Base-by-base conservation (phyloP, 306 rosid genomes). In the Rosa rugosa region DNA sequence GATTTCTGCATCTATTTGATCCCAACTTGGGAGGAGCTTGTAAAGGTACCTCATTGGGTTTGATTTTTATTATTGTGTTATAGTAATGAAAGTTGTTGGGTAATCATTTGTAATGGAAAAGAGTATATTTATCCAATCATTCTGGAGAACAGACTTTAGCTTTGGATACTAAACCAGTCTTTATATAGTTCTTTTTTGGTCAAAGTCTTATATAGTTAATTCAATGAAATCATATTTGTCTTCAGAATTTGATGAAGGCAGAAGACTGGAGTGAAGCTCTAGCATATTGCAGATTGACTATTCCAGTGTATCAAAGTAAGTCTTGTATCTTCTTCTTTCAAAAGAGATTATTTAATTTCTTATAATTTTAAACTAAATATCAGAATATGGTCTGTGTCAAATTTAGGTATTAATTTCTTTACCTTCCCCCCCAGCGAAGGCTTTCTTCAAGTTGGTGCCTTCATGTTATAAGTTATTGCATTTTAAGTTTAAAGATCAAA, bases 201-300 rank as follows among this genome's bases (percentile, higher is more conserved):
- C 36, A 0, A 31, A 31, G 3, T 31, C 36, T 31, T 31, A 31
- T 34, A 2, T 23, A 31, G 38, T 64, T 49, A 36, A 4, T 73
- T 46, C 40, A 34, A 7, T 66, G 16, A 12, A 59, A 10, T 69
- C 57, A 17, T 76, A 41, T 63, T 6, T 50, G 38, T 84, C 73
- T 86, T 73, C 92, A 94, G 99, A 80, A 88, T 75, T 82, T 89
- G 80, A 94, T 94, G 97, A 89, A 94, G 86, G 80, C 88, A 81
- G 89, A 91, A 84, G 81, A 81, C 76, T 94, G 97, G 99, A 87
- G 73, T 77, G 91, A 86, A 78, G 99, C 99, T 83, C 89, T 92
- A 70, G 82, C 82, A 22, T 94, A 88, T 77, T 94, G 99, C 89
- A 89, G 88, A 81, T 76, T 88, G 88, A 94, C 99, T 83, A 86